These are phyloP conservation scores for Pezicula rhizophila DNA, from an alignment of 2,329 filamentous ascomycete species.

Conservation along the genomic window DNA sequence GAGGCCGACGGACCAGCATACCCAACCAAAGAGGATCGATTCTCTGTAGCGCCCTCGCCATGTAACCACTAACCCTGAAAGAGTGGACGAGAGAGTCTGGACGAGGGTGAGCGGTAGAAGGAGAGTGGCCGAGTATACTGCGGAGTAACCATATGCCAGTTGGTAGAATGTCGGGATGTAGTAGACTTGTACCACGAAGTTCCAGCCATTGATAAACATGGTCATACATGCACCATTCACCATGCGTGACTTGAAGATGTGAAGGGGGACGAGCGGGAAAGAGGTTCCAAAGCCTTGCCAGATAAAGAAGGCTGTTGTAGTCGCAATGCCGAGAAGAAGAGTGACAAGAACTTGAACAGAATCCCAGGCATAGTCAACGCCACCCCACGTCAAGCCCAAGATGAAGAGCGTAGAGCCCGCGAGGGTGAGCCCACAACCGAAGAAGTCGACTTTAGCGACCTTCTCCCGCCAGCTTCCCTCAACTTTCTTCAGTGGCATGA, in stretches of 20 bases:
- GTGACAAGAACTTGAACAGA: slow-evolving; percentile 46
- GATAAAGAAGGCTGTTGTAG: neutral
- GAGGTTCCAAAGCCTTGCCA: slow-evolving; percentile 4
- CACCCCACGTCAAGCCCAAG: slow-evolving; percentile 46
- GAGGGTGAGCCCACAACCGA: slow-evolving; percentile 32
- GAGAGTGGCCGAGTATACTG: slow-evolving; percentile 36
- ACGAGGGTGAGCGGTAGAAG: slow-evolving; percentile 37
- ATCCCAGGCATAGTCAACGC: slow-evolving; percentile 47
- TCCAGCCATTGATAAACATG: slow-evolving; percentile 55
- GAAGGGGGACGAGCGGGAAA: slow-evolving; percentile 17
- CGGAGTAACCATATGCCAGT: slow-evolving; percentile 37
- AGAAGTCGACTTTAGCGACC: slow-evolving; percentile 26
- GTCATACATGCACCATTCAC: slow-evolving; percentile 50
- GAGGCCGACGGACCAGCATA: slow-evolving; percentile 44
- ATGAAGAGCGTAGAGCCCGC: slow-evolving; percentile 40
- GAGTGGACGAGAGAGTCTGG: slow-evolving; percentile 40
- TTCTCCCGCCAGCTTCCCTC: slow-evolving; percentile 46
- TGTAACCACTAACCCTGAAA: slow-evolving; percentile 46
- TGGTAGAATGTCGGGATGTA: slow-evolving; percentile 34
- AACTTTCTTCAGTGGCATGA: slow-evolving; percentile 51
- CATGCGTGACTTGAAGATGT: slow-evolving; percentile 47
- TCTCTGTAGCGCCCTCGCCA: slow-evolving; percentile 47
- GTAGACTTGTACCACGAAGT: slow-evolving; percentile 50
- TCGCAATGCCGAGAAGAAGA: slow-evolving; percentile 37
- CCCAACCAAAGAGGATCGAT: slow-evolving; percentile 47